Conservation (phyloP, 805 yeast species). For the Candida montana region DNA sequence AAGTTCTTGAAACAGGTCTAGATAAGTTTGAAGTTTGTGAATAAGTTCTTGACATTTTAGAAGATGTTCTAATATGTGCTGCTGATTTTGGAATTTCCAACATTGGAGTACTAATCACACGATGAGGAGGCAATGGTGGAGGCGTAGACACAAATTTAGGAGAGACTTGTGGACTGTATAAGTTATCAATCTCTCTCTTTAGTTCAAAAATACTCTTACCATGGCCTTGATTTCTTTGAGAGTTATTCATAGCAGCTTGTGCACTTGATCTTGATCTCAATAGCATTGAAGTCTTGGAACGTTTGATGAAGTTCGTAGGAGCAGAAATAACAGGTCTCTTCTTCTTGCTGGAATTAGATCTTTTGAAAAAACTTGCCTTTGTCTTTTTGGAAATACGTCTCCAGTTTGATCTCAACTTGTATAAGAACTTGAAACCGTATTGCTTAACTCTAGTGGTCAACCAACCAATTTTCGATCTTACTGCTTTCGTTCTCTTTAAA, state of each 20-base stretch:
- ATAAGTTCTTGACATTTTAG: neutral
- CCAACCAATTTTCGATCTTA: conserved; percentile 35
- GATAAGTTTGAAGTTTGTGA: conserved; percentile 12
- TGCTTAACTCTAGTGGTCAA: conserved; percentile 25
- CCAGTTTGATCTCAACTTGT: conserved; percentile 20
- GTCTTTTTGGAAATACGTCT: conserved; percentile 24
- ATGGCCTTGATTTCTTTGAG: conserved; percentile 9
- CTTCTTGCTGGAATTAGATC: neutral
- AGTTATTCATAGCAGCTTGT: neutral
- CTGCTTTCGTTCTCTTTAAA: conserved; percentile 30
- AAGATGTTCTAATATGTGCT: neutral
- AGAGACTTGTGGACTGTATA: conserved; percentile 11
- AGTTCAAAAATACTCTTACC: conserved; percentile 21
- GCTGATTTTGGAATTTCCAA: neutral
- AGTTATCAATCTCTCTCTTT: conserved; percentile 23
- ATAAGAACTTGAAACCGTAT: conserved; percentile 24
- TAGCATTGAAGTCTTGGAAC: conserved; percentile 6
- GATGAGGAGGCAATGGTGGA: conserved; percentile 23
- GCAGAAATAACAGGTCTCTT: neutral
- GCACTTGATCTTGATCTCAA: neutral
- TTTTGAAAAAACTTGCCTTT: neutral
- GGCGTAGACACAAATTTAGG: conserved; percentile 3
- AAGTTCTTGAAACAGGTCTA: neutral
- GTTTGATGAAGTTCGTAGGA: conserved; percentile 7
- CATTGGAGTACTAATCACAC: conserved; percentile 3